phyloP scores from a whole-genome alignment of 23 red algal genomes.

The Gracilaria domingensis region DNA sequence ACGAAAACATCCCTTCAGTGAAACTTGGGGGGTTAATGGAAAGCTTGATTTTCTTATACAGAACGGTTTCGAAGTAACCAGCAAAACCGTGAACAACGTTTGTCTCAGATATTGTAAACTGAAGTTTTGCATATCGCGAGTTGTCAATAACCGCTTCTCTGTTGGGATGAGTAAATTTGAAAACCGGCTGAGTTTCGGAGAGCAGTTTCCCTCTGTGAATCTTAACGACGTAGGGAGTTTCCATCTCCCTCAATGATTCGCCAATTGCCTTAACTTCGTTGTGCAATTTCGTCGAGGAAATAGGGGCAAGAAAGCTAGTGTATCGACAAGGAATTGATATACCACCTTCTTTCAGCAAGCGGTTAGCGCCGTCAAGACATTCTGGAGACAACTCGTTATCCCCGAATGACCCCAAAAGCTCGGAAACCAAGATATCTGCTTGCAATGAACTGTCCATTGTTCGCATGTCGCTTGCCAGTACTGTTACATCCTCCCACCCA shows the following conservation, averaged over 20 bases:
- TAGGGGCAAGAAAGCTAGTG: conserved; percentile 79
- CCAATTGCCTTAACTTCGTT: conserved; percentile 71
- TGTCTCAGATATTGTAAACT: conserved; percentile 75
- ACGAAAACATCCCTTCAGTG: conserved; percentile 84
- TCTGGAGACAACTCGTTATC: conserved; percentile 94
- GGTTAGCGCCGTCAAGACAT: conserved; percentile 80
- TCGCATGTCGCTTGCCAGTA: conserved; percentile 75
- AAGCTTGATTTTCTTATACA: conserved; percentile 79
- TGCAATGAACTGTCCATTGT: conserved; percentile 42
- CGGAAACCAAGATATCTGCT: conserved; percentile 88
- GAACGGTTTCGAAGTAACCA: conserved; percentile 88
- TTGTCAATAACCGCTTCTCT: conserved; percentile 63
- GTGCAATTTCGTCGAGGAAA: conserved; percentile 78
- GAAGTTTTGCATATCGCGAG: conserved; percentile 50
- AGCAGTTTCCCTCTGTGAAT: conserved; percentile 85
- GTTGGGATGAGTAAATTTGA: conserved; percentile 82
- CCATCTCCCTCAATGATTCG: conserved; percentile 50
- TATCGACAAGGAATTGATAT: conserved; percentile 77
- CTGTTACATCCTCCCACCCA: conserved; percentile 75
- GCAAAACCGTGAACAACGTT: conserved; percentile 93
- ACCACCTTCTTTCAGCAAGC: conserved; percentile 71
- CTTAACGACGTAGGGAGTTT: conserved; percentile 87
- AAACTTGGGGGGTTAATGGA: conserved; percentile 80
- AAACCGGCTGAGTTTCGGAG: conserved; percentile 52
- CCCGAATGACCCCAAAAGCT: conserved; percentile 91